Evolutionary conservation across 164 flowering plant genomes (phyloP).

Genomic region (Sedum album): DNA sequence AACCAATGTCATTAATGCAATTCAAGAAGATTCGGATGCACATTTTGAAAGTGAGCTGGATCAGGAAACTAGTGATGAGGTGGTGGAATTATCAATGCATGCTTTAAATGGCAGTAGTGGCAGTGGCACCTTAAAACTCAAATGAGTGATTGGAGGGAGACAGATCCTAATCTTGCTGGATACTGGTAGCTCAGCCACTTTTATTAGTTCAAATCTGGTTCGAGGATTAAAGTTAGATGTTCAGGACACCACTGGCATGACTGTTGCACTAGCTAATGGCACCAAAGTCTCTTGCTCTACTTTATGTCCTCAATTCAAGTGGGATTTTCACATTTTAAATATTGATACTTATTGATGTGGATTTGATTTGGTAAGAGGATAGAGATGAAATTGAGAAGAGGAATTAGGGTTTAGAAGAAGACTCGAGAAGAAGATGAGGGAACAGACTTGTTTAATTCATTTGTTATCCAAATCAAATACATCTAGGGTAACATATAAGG

Average conservation of each 20-base stretch:
- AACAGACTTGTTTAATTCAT: too few species aligned
- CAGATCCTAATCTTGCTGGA: neutral
- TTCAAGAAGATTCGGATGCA: neutral
- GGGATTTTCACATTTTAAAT: neutral
- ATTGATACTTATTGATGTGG: too few species aligned
- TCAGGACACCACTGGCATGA: neutral
- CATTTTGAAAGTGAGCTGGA: neutral
- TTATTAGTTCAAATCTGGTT: neutral
- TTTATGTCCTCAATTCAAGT: neutral
- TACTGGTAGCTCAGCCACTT: neutral
- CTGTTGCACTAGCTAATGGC: neutral
- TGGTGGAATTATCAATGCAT: neutral
- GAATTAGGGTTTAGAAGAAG: too few species aligned
- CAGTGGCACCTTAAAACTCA: too few species aligned
- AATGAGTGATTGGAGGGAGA: neutral
- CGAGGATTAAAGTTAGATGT: neutral
- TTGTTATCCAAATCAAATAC: too few species aligned
- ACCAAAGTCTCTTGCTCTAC: neutral
- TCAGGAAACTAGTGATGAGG: neutral
- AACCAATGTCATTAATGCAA: neutral
- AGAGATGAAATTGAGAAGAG: too few species aligned
- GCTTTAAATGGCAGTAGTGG: neutral
- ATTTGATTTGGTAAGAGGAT: too few species aligned
- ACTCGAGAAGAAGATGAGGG: too few species aligned
- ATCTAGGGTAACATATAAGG: too few species aligned